Base-by-base conservation (phyloP, 768 basidiomycete genomes). In the Clitopilus passeckerianus region DNA sequence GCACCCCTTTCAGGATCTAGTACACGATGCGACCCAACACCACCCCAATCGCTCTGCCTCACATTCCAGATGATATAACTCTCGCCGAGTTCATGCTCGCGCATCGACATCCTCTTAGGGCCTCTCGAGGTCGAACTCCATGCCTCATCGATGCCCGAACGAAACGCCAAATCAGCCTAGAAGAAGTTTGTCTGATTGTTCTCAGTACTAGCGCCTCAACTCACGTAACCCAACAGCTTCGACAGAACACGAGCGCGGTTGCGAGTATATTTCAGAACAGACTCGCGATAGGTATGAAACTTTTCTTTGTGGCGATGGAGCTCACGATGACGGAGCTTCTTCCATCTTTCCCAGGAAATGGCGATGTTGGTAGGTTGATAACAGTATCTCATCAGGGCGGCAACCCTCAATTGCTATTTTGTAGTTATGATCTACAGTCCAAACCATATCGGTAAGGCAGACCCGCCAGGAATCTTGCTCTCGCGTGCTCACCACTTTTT, bases 21-120 rank as follows among this genome's bases (percentile, higher is more conserved):
- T 34, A 44, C 34, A 23, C 46, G 18, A 50, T 50, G 46, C 46
- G 18, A 18, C 1, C 46, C 16, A 22, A 9, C 20, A n/a, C 6
- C 16, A 18, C 2, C 16, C 22, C 63, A 53, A 53, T 62, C 41
- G 57, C 71, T 12, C 65, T 80, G 53, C 73, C 74, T 56, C 63
- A 64, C 37, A 77, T 84, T 52, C 85, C 85, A n/a, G 81, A 84
- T 56, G 70, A 85, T 68, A 65, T 86, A 22, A 82, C 80, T 5
- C 66, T 86, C 1, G 75, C 83, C 0, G 81, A 85, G 60, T 86
- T 86, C 62, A 76, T 86, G 67, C 70, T 86, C 24, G 79, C 84
- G 60, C 72, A 72, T 22, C 67, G 76, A 50, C 82, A 83, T 57
- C 72, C 75, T 1, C 59, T 80, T 41, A 73, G 72, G n/a, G 80